Percentiles rank a stretch among this genome's conserved stretches.
Evolutionary conservation across 2,329 filamentous ascomycete species (phyloP).

Genomic region (Ceratocystis alfenasii): DNA sequence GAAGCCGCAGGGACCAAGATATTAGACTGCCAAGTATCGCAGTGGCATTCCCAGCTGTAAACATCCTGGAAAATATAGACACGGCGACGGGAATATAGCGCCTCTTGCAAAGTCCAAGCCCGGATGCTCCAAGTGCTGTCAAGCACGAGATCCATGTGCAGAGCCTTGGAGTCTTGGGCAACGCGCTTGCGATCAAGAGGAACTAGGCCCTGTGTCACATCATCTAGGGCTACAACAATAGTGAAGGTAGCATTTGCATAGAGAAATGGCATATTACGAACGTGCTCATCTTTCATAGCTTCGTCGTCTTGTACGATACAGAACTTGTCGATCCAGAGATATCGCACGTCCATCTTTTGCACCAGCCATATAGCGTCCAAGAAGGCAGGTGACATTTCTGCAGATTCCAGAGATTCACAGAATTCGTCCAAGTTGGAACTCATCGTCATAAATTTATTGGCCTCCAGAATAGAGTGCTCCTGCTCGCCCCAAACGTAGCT

Average conservation of each 20-base stretch:
- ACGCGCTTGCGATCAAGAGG: slow-evolving; percentile 31
- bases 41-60: slow-evolving; percentile 38
- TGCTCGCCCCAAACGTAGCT: slow-evolving; percentile 35
- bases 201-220: slow-evolving; percentile 31
- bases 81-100: slow-evolving; percentile 33
- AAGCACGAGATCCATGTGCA: slow-evolving; percentile 32
- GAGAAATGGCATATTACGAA: slow-evolving; percentile 36
- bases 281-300: slow-evolving; percentile 32
- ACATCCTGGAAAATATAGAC: slow-evolving; percentile 36
- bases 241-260: slow-evolving; percentile 37
- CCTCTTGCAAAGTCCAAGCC: slow-evolving; percentile 36
- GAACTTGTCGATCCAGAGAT: slow-evolving; percentile 38
- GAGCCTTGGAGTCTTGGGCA: slow-evolving; percentile 23
- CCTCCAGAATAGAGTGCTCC: slow-evolving; percentile 24
- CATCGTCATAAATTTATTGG: slow-evolving; percentile 29
- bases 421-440: slow-evolving; percentile 31
- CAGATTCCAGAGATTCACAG: slow-evolving; percentile 30
- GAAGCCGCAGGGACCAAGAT: slow-evolving; percentile 8
- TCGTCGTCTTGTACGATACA: slow-evolving; percentile 37
- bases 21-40: slow-evolving; percentile 32
- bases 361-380: slow-evolving; percentile 36
- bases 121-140: slow-evolving; percentile 33
- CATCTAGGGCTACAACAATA: slow-evolving; percentile 34
- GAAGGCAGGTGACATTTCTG: slow-evolving; percentile 33
- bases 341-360: slow-evolving; percentile 34